These are phyloP conservation scores for Cairneyella variabilis DNA, from an alignment of 495 filamentous ascomycete species.

Conservation along the genomic window DNA sequence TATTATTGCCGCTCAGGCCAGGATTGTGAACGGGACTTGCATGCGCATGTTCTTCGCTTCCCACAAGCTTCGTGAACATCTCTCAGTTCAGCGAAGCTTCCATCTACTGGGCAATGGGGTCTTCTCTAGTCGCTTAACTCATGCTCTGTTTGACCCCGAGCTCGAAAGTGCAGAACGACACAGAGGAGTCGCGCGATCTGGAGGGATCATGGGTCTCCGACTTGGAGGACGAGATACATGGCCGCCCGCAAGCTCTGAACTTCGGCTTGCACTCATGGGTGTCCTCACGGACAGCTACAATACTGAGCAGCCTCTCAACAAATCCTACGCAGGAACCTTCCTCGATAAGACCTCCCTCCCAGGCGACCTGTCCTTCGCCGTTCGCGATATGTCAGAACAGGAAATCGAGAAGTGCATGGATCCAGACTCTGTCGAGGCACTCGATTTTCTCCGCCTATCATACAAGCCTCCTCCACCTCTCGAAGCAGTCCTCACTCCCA, in stretches of 20 bases:
- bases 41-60: conserved; percentile 76
- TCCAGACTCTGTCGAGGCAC: conserved; percentile 72
- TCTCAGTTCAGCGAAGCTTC: conserved; percentile 72
- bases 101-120: conserved; percentile 81
- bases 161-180: conserved; percentile 73
- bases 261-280: conserved; percentile 83
- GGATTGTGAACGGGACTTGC: conserved; percentile 70
- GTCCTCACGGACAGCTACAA: conserved; percentile 73
- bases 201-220: conserved; percentile 74
- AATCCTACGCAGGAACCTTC: conserved; percentile 17
- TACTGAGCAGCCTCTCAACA: conserved; percentile 20
- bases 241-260: conserved; percentile 91
- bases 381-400: conserved; percentile 71
- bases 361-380: conserved; percentile 78
- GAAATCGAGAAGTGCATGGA: conserved; percentile 79
- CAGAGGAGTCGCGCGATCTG: conserved; percentile 60
- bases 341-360: conserved; percentile 51
- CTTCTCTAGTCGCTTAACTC: conserved; percentile 71
- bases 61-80: conserved; percentile 69
- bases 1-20: conserved; percentile 67
- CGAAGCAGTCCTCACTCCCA: conserved; percentile 64
- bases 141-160: conserved; percentile 85
- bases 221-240: conserved; percentile 73
- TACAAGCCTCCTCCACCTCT: conserved; percentile 77
- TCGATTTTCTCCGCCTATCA: conserved; percentile 85